A percentile compares a stretch with the other conserved stretches of the same genome.
Evolutionary conservation across 2,329 filamentous ascomycete genomes (phyloP).

Genomic region (Penicillium italicum): DNA sequence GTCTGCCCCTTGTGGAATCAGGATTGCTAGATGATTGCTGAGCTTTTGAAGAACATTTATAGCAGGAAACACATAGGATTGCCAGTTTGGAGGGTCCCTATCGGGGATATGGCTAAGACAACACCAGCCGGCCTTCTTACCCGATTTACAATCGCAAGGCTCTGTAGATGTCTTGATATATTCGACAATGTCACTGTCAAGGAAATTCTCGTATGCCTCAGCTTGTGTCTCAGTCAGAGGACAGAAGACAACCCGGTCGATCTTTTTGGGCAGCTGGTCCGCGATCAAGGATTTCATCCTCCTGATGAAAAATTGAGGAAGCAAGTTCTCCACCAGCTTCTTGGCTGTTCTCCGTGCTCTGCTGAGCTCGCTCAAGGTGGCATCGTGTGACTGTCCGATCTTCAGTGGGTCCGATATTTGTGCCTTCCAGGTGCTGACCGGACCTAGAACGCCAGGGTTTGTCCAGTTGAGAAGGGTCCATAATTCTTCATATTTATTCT

Average conservation of each 20-base stretch:
- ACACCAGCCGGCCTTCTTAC: conserved; percentile 75
- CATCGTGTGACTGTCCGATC: conserved; percentile 87
- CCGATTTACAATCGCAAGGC: conserved; percentile 65
- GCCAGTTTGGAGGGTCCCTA: conserved; percentile 60
- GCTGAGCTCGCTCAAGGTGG: conserved; percentile 76
- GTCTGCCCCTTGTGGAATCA: conserved; percentile 68
- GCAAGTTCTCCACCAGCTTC: conserved; percentile 78
- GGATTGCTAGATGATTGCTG: conserved; percentile 84
- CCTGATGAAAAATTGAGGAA: conserved; percentile 85
- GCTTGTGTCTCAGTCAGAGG: conserved; percentile 78
- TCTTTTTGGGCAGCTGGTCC: conserved; percentile 90
- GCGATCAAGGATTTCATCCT: conserved; percentile 92
- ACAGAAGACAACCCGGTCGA: conserved; percentile 90
- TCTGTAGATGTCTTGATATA: conserved; percentile 66
- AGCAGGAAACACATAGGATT: conserved; percentile 75
- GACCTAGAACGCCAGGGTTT: conserved; percentile 70
- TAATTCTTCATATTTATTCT: conserved; percentile 95
- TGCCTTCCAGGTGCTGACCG: conserved; percentile 70
- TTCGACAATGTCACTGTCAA: conserved; percentile 67
- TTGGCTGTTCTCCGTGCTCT: conserved; percentile 76
- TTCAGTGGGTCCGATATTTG: conserved; percentile 76
- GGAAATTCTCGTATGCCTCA: conserved; percentile 76
- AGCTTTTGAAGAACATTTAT: conserved; percentile 82
- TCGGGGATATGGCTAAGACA: conserved; percentile 61
- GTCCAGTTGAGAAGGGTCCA: conserved; percentile 98